Evolutionary conservation across 1,284 basidiomycete species (phyloP), one percentile per base, ranked within the genome.

Genomic region (Ustilago shanxiensis): DNA sequence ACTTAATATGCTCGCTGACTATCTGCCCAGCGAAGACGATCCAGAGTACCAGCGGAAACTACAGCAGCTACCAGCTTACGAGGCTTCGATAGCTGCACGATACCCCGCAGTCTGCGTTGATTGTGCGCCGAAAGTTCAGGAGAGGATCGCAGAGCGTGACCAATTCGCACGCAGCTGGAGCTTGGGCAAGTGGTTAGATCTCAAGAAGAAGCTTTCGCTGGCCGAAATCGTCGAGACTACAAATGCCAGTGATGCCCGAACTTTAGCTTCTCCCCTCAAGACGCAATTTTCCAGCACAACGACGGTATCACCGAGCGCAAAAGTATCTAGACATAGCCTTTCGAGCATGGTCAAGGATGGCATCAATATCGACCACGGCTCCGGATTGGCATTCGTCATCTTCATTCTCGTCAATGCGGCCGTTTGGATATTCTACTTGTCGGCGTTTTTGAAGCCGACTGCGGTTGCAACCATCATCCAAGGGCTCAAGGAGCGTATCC

Each of bases 1-100:
- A 5, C 60, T 82, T 41, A 79, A 80, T 50, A 65, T 84, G 66
- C 69, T 84, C 14, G 73, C 82, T 11, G 77, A 81, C 63, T 81
- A 82, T 52, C 60, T 83, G 10, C 67, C 76, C 0, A 69, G 75
- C 35, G 80, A 81, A 28, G 61, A 69, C 2, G 66, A 71, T 52
- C 60, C 72, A 18, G 72, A 69, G 22, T 81, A 79, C 59, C 44
- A 53, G 9, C 31, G 54, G 9, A 75, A 73, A 45, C 61, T 82
- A 1, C 50, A 26, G 3, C 45, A 37, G 9, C 59, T 80, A 0
- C 67, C 75, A 2, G 68, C 61, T 9, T 83, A 83, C 56, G 33
- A 64, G 26, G 65, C 61, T 11, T 83, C 81, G 10, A 67, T 83
- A 45, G 70, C 77, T 33, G 37, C 63, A 13, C 53, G 81, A 57